These are phyloP conservation scores for Colletotrichum spinosum DNA, from an alignment of 2,329 filamentous ascomycete genomes.

Conservation along the genomic window DNA sequence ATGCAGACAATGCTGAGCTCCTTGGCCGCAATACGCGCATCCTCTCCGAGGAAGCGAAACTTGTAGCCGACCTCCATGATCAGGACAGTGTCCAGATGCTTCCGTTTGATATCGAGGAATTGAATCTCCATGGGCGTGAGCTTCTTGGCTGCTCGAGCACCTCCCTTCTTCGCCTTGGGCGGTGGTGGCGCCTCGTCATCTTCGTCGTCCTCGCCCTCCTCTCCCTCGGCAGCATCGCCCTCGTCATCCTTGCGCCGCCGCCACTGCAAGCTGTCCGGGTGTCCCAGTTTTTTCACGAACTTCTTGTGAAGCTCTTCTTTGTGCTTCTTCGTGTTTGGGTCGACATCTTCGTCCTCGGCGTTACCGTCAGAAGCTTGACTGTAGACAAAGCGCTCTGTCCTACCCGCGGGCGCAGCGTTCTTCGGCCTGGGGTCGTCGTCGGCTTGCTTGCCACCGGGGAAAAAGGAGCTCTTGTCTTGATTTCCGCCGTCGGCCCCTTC, in stretches of 20 bases:
- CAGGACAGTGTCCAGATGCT: constrained; percentile 88
- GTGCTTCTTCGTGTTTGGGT: constrained; percentile 61
- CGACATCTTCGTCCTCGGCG: constrained; percentile 59
- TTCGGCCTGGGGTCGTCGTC: constrained; percentile 40
- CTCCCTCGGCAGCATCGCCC: constrained; percentile 66
- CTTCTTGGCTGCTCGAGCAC: constrained; percentile 68
- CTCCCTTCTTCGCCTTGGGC: constrained; percentile 73
- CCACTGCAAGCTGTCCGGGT: constrained; percentile 82
- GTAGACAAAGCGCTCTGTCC: constrained; percentile 66
- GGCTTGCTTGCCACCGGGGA: constrained; percentile 42
- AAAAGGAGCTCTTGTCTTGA: constrained; percentile 50
- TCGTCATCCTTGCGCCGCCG: constrained; percentile 66
- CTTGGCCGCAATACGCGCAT: constrained; percentile 89
- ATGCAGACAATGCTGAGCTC: constrained; percentile 96
- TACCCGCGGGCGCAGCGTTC: constrained; percentile 46
- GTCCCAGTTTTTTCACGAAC: constrained; percentile 91
- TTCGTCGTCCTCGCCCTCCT: constrained; percentile 67
- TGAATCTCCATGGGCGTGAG: constrained; percentile 96
- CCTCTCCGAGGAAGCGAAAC: constrained; percentile 96
- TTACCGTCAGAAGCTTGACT: constrained; percentile 53
- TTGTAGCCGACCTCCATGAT: constrained; percentile 98
- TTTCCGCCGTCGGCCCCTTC: constrained; percentile 41
- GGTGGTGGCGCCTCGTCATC: constrained; percentile 63
- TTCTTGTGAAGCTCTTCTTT: constrained; percentile 82
- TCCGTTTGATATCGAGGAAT: constrained; percentile 91